A percentile compares a stretch with the other conserved stretches of the same genome.
Conservation (phyloP, 1,284 basidiomycete genomes). For the Leccinum subfulvum region DNA sequence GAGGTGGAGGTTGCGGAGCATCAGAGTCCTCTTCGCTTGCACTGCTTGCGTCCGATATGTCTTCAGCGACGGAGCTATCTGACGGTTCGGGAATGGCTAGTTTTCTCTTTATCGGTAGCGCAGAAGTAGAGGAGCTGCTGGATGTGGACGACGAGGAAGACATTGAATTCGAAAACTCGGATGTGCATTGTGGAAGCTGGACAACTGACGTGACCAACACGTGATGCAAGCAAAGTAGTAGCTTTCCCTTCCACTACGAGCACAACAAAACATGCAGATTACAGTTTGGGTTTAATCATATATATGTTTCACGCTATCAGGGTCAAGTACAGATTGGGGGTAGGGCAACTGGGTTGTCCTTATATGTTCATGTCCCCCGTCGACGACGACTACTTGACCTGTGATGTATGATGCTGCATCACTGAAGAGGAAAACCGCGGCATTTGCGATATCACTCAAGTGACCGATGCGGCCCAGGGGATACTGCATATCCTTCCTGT, state of each 20-base stretch:
- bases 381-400: constrained; percentile 70
- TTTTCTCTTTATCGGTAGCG: constrained; percentile 24
- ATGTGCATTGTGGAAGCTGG: not conserved
- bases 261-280: not conserved
- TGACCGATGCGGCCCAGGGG: constrained; percentile 70
- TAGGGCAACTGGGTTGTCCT: constrained; percentile 56
- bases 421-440: constrained; percentile 86
- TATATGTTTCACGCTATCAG: constrained; percentile 36
- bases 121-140: constrained; percentile 8
- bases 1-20: constrained; percentile 7
- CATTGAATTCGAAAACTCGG: constrained; percentile 6
- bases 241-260: not conserved
- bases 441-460: constrained; percentile 77
- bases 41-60: constrained; percentile 8
- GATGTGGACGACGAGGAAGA: constrained; percentile 17
- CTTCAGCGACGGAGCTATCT: constrained; percentile 6
- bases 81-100: constrained; percentile 11
- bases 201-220: not conserved
- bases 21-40: constrained; percentile 13
- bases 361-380: constrained; percentile 65
- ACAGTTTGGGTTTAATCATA: constrained; percentile 44
- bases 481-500: constrained; percentile 23
- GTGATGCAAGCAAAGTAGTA: constrained; percentile 9
- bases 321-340: constrained; percentile 65
- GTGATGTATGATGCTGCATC: constrained; percentile 82